These are phyloP conservation scores for Colletotrichum tropicale DNA, from an alignment of 2,329 filamentous ascomycete species.

Conservation along the genomic window DNA sequence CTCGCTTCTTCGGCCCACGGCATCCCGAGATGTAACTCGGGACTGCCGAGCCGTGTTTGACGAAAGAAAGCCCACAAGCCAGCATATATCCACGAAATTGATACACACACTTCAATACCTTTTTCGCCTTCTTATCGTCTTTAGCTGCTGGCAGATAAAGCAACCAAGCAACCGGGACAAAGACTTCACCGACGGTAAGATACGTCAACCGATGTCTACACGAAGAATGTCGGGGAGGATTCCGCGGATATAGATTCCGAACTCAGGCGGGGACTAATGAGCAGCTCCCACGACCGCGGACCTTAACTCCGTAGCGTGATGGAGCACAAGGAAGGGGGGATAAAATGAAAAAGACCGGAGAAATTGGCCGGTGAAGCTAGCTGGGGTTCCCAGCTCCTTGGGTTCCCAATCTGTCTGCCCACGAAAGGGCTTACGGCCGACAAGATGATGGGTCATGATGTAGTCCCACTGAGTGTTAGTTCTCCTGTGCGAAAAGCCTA, in stretches of 20 bases:
- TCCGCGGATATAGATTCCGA: not conserved
- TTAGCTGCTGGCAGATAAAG: not conserved
- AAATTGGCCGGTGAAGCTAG: not conserved
- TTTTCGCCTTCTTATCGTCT: not conserved
- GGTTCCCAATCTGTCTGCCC: not conserved
- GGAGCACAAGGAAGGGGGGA: not conserved
- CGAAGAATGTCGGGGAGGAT: not conserved
- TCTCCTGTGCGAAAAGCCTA: not conserved
- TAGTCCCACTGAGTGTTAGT: not conserved
- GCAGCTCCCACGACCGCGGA: not conserved
- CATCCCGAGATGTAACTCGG: not conserved
- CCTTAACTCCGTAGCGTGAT: not conserved
- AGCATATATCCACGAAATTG: not conserved
- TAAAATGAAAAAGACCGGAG: not conserved
- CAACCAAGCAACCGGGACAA: not conserved
- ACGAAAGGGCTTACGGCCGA: not conserved
- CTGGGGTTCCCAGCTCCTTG: not conserved
- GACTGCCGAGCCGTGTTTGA: not conserved
- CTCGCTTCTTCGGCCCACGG: not conserved
- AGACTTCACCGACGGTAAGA: not conserved
- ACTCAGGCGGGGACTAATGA: not conserved
- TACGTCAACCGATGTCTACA: not conserved
- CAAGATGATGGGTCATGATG: not conserved
- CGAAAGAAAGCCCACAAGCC: not conserved
- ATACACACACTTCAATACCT: not conserved